These are phyloP conservation scores for Phytophthora capsici DNA, from an alignment of 352 stramenopile genomes.

Conservation along the genomic window DNA sequence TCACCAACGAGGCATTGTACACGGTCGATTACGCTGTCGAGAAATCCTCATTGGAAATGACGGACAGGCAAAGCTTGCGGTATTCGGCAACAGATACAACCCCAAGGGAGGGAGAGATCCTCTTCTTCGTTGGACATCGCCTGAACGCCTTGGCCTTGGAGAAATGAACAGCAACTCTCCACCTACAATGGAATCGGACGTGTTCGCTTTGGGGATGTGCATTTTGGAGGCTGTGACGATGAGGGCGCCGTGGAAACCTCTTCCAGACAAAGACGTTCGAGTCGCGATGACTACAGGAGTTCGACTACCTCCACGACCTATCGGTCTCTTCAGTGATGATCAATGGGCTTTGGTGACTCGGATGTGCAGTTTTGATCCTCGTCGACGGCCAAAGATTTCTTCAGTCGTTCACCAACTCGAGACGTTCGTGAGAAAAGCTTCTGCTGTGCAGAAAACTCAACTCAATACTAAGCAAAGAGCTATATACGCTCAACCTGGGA, in stretches of 20 bases:
- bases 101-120: neutral
- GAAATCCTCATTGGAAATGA: conserved; percentile 28
- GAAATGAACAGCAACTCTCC: neutral
- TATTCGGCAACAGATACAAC: conserved; percentile 7
- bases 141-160: conserved; percentile 18
- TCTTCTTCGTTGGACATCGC: conserved; percentile 22
- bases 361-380: conserved; percentile 24
- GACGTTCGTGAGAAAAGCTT: neutral
- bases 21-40: conserved; percentile 16
- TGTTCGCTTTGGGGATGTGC: conserved; percentile 25
- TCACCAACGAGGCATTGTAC: conserved; percentile 18
- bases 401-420: conserved; percentile 20
- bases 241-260: conserved; percentile 11
- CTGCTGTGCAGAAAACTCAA: too few species aligned
- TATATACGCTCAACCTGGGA: too few species aligned
- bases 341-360: conserved; percentile 15
- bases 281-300: conserved; percentile 1
- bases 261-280: conserved; percentile 9
- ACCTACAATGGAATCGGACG: conserved; percentile 14
- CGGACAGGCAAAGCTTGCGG: conserved; percentile 20
- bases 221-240: conserved; percentile 27
- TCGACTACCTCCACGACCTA: conserved; percentile 6
- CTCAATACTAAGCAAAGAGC: too few species aligned
- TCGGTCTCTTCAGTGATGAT: conserved; percentile 16
- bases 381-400: conserved; percentile 10